Evolutionary conservation across 306 rosid species (phyloP).

Genomic region (Cicer cuneatum): DNA sequence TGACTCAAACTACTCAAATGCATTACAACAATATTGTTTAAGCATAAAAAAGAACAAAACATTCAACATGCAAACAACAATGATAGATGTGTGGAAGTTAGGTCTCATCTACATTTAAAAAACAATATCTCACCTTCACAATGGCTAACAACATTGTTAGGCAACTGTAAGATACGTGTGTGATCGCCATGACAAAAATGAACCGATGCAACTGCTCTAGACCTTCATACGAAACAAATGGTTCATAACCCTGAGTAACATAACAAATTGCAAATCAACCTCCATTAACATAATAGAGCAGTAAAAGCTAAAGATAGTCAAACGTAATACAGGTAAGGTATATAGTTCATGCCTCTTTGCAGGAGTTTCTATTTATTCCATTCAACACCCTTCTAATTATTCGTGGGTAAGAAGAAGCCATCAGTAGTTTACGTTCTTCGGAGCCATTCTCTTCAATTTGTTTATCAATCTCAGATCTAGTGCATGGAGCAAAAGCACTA

Average conservation of each 20-base stretch:
- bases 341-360: slow-evolving; percentile 67
- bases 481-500: slow-evolving; percentile 82
- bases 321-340: slow-evolving; percentile 34
- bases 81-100: slow-evolving; percentile 8
- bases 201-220: slow-evolving; percentile 98
- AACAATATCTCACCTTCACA: slow-evolving; percentile 73
- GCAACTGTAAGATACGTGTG: slow-evolving; percentile 96
- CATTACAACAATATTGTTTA: slow-evolving; percentile 1
- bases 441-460: slow-evolving; percentile 59
- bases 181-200: slow-evolving; percentile 96
- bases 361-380: slow-evolving; percentile 57
- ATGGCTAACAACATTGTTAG: slow-evolving; percentile 93
- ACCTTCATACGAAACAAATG: slow-evolving; percentile 91
- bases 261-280: slow-evolving; percentile 42
- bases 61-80: slow-evolving; percentile 16
- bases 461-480: slow-evolving; percentile 72
- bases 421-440: slow-evolving; percentile 64
- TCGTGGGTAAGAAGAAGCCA: slow-evolving; percentile 56
- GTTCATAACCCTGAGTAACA: slow-evolving; percentile 80
- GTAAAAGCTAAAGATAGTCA: slow-evolving; percentile 26
- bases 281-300: slow-evolving; percentile 27
- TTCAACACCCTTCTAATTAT: slow-evolving; percentile 65
- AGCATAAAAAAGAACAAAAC: neutral
- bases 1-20: neutral
- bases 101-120: neutral